phyloP scores from a whole-genome alignment of 495 filamentous ascomycete genomes.

The Immersiella caudata region DNA sequence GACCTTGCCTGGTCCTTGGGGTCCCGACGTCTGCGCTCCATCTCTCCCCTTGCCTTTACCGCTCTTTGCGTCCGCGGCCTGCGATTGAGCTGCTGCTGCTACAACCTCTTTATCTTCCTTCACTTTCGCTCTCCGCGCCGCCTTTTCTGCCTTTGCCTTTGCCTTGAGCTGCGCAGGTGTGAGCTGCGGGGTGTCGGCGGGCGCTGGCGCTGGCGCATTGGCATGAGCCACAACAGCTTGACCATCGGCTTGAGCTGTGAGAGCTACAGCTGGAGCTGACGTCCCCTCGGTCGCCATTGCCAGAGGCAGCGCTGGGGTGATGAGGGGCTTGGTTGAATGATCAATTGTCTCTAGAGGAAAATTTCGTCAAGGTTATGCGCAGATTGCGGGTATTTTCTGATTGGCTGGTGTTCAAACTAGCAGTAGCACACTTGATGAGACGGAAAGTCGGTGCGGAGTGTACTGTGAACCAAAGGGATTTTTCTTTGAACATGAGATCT shows the following conservation, averaged over 20 bases:
- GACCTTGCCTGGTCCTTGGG: constrained; percentile 34
- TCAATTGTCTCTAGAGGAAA: background rate
- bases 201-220: constrained; percentile 10
- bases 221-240: constrained; percentile 7
- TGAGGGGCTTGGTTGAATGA: background rate
- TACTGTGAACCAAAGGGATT: background rate
- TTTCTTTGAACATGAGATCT: background rate
- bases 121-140: constrained; percentile 67
- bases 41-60: constrained; percentile 53
- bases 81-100: constrained; percentile 21
- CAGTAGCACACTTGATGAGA: background rate
- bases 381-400: background rate
- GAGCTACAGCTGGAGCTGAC: constrained; percentile 22
- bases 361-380: background rate
- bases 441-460: background rate
- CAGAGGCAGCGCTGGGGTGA: background rate
- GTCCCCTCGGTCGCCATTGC: constrained; percentile 34
- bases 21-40: constrained; percentile 32
- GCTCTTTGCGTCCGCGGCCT: constrained; percentile 39
- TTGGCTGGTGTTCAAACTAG: background rate
- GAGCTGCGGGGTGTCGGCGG: constrained; percentile 45
- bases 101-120: constrained; percentile 50
- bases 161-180: constrained; percentile 74
- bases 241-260: constrained; percentile 11
- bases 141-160: constrained; percentile 76